Conservation (phyloP, 495 filamentous ascomycete genomes). For the Copromyces sp. region DNA sequence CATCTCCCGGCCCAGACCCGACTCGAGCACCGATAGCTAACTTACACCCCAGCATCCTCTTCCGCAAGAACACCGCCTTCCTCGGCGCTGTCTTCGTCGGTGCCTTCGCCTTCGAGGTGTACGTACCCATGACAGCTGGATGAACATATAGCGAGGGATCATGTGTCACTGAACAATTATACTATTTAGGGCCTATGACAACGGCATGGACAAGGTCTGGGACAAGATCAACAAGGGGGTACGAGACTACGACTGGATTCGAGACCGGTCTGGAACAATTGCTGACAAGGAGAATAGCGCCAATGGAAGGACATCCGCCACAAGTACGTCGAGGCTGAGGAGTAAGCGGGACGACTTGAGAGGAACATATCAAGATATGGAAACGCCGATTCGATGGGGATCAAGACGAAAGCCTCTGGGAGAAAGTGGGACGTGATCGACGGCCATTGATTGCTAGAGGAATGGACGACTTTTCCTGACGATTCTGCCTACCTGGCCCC, state of each 20-base stretch:
- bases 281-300: constrained; percentile 49
- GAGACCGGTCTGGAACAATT: not conserved
- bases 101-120: constrained; percentile 94
- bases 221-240: constrained; percentile 82
- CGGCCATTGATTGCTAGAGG: not conserved
- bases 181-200: constrained; percentile 60
- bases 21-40: constrained; percentile 16
- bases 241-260: constrained; percentile 15
- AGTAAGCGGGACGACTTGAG: constrained; percentile 10
- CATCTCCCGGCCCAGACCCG: not conserved
- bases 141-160: not conserved
- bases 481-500: not conserved
- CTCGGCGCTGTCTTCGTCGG: constrained; percentile 72
- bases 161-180: constrained; percentile 14
- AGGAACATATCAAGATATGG: not conserved
- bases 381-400: not conserved
- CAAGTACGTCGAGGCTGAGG: constrained; percentile 58
- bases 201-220: constrained; percentile 71
- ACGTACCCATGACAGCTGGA: constrained; percentile 24
- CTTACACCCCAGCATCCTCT: constrained; percentile 53
- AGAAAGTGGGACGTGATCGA: not conserved
- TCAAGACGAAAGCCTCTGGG: not conserved
- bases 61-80: constrained; percentile 79
- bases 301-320: constrained; percentile 99
- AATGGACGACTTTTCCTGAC: not conserved